Base-by-base conservation (phyloP, 768 basidiomycete genomes). In the Lactarius trivialis region DNA sequence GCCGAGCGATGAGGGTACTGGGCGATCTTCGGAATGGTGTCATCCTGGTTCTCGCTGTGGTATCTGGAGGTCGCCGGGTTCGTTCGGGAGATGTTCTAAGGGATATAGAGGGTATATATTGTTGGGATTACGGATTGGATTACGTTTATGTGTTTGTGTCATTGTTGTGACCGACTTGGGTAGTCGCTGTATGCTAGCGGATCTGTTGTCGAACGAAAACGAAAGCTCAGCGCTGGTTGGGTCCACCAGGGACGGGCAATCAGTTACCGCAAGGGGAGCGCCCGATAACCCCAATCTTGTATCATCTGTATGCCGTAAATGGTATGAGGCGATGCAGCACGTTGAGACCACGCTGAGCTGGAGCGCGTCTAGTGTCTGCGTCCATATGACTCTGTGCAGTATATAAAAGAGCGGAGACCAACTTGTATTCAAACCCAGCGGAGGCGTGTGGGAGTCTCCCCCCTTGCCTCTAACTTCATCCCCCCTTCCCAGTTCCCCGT, bases 51-150 rank as follows among this genome's bases (percentile, higher is more conserved):
- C 37, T 66, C 59, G 45, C 52, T 52, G 33, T 66, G 55, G 65
- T 65, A 67, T 60, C 65, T 62, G 58, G 65, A 67, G 67, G 65
- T 66, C 58, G 67, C 67, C 65, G 61, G 55, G 61, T 66, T 66
- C 53, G 19, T 63, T 36, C 51, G 65, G 55, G 59, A 45, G 41
- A n/a, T 30, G 24, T 59, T 67, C 19, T 66, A 51, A 65, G 45
- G 24, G 6, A 17, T 63, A 30, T 52, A 55, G 37, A 58, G 37
- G 48, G 53, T 60, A 53, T 37, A 52, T 36, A 37, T 65, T 48
- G 53, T 67, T 28, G 45, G 58, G 4, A 61, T 30, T 48, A 45
- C 43, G 45, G 43, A 34, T 58, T 58, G 41, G 51, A 33, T 52
- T 52, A 45, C 43, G 32, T 48, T 43, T 33, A 17, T 60, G 60